Base-by-base conservation (phyloP, 257 asterid species). In the Nicotiana benthamiana region DNA sequence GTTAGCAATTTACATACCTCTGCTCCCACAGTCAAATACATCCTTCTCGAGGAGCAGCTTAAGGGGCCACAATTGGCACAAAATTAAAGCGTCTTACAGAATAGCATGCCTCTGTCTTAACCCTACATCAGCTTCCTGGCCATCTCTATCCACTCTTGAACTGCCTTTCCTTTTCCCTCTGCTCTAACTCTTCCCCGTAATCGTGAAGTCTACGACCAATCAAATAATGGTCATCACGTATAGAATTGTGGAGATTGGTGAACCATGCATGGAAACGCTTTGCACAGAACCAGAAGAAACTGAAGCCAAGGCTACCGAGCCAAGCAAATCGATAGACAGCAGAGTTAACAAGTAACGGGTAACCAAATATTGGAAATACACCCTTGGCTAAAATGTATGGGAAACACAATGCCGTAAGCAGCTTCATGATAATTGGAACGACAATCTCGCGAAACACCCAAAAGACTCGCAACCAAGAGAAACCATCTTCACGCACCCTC, bases 261-360 rank as follows among this genome's bases (percentile, higher is more conserved):
- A 95, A 93, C 99, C 98, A 94, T 30, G 92, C 90, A 30, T 95
- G 99, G 86, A 95, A 95, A 22, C 99, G 92, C 85, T 92, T 93
- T 75, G 88, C 97, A 34, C 98, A 95, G 85, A 90, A 94, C 79
- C 83, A 92, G 36, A 95, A 51, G 52, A 91, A 83, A 75, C 97
- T 93, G 70, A 91, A 84, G 52, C 92, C 79, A 16, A 95, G 97
- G 76, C 99, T 94, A 22, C 98, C 99, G 87, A 95, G 32, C 99
- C 99, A 95, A 65, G 99, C 97, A 57, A 87, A 95, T 8, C 99
- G 88, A 61, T 93, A 94, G 27, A 95, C 97, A 6, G 98, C 97
- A 2, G 99, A 95, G 91, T 95, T 95, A 76, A 95, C 94, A 43
- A 93, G 88, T 36, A 95, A 79, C 2, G 99, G 97, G 83, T 95